phyloP scores from a whole-genome alignment of 371 early-diverging fungal genomes.

The Mucor plumbeus region DNA sequence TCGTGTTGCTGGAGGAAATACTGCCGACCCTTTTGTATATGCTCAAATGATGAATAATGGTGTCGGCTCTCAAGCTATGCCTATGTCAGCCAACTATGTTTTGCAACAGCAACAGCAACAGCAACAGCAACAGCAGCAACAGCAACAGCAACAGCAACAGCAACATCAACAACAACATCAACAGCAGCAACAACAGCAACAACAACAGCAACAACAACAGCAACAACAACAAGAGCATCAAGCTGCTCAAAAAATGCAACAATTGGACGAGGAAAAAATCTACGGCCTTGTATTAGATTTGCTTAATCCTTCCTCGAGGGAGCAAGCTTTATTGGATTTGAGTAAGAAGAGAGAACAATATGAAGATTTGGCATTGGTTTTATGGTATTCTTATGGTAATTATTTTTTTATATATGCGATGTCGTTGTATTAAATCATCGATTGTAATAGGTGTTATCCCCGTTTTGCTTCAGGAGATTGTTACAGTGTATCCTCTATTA shows the following conservation, averaged over 20 bases:
- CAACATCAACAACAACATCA: too few species aligned
- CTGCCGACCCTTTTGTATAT: conserved; percentile 34
- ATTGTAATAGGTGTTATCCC: conserved; percentile 81
- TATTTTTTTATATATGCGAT: not conserved
- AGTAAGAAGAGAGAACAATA: conserved; percentile 94
- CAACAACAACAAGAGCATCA: conserved; percentile 32
- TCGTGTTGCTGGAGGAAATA: conserved; percentile 23
- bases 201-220: not conserved
- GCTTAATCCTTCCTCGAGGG: conserved; percentile 77
- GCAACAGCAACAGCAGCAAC: conserved; percentile 24
- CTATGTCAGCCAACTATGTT: conserved; percentile 23
- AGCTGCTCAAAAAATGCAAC: conserved; percentile 48
- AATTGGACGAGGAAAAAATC: conserved; percentile 79
- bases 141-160: too few species aligned
- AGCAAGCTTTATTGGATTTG: conserved; percentile 90
- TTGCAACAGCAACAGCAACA: conserved; percentile 29
- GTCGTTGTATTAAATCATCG: not conserved
- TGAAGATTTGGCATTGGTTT: conserved; percentile 91
- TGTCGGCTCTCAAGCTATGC: conserved; percentile 19
- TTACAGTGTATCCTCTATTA: conserved; percentile 90
- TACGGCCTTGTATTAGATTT: conserved; percentile 89
- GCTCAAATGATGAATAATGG: conserved; percentile 38
- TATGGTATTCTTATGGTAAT: conserved; percentile 96
- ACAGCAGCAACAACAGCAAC: conserved; percentile 31
- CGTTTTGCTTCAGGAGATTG: conserved; percentile 93